phyloP scores from a whole-genome alignment of 805 yeast species.

The Allodekkera sacchari region DNA sequence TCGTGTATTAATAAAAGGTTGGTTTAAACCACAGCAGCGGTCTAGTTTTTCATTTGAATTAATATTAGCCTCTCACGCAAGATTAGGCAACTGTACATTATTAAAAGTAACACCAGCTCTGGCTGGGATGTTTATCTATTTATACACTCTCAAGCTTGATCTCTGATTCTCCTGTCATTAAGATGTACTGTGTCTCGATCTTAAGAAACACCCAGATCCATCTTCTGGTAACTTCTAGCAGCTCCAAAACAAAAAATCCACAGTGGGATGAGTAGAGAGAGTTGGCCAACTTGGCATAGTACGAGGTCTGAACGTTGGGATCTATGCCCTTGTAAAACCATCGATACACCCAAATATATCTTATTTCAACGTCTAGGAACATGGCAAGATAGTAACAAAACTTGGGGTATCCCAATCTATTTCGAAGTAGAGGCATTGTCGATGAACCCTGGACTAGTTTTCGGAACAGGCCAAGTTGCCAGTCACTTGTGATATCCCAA shows the following conservation, averaged over 20 bases:
- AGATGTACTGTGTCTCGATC: slow-evolving; percentile 64
- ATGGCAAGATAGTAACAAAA: slow-evolving; percentile 50
- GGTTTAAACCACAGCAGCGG: too few relatives aligned
- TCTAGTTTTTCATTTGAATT: too few relatives aligned
- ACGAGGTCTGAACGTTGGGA: not conserved
- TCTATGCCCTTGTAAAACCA: slow-evolving; percentile 1
- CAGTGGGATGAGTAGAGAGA: slow-evolving; percentile 34
- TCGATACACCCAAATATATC: slow-evolving; percentile 73
- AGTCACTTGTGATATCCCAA: slow-evolving; percentile 90
- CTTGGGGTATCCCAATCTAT: slow-evolving; percentile 23
- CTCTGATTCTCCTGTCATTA: not conserved
- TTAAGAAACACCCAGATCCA: slow-evolving; percentile 87
- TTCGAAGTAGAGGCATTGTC: slow-evolving; percentile 19
- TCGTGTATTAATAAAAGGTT: too few relatives aligned
- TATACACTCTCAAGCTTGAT: not conserved
- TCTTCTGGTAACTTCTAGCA: slow-evolving; percentile 72
- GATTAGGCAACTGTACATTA: too few relatives aligned
- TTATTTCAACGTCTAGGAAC: slow-evolving; percentile 48
- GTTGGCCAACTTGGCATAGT: slow-evolving; percentile 13
- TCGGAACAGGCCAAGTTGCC: slow-evolving; percentile 62
- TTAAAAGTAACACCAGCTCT: slow-evolving; percentile 5
- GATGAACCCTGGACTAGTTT: slow-evolving; percentile 13
- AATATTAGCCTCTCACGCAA: too few relatives aligned
- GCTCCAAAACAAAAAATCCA: slow-evolving; percentile 61
- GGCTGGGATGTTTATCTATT: not conserved